A percentile compares a stretch with the other conserved stretches of the same genome.
Evolutionary conservation across 164 flowering plant genomes (phyloP).

Genomic region (Umbellularia californica): DNA sequence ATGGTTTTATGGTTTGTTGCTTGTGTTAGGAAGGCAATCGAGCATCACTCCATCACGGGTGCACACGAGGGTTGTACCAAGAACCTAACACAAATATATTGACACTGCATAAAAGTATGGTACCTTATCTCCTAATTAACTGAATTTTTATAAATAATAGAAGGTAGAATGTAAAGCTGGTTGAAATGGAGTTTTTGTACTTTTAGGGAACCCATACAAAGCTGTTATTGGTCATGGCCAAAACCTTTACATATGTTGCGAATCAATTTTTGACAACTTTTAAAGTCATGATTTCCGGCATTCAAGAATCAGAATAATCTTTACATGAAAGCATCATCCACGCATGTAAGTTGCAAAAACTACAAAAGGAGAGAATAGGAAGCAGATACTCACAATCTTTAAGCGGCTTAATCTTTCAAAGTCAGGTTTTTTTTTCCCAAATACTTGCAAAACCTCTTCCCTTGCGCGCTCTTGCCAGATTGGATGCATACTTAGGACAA

Average conservation of each 20-base stretch:
- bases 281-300: background rate
- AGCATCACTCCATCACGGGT: too few species aligned
- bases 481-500: constrained; percentile 36
- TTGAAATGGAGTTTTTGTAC: background rate
- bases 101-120: too few species aligned
- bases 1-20: too few species aligned
- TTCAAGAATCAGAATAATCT: background rate
- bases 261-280: background rate
- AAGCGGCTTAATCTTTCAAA: constrained; percentile 22
- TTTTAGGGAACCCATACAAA: background rate
- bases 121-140: too few species aligned
- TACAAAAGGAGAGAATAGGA: background rate
- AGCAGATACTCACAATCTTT: constrained; percentile 2
- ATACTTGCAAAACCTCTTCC: constrained; percentile 34
- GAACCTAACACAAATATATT: too few species aligned
- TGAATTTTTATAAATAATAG: too few species aligned
- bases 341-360: background rate
- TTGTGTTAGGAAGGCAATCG: too few species aligned
- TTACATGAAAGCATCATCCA: background rate
- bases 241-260: background rate
- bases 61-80: too few species aligned
- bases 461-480: constrained; percentile 51
- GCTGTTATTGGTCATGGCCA: background rate
- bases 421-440: constrained; percentile 23
- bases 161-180: too few species aligned